Percentiles rank a stretch among this genome's conserved stretches.
These are phyloP conservation scores for Arthrinium phaeospermum DNA, from an alignment of 2,329 filamentous ascomycete species.

Conservation along the genomic window DNA sequence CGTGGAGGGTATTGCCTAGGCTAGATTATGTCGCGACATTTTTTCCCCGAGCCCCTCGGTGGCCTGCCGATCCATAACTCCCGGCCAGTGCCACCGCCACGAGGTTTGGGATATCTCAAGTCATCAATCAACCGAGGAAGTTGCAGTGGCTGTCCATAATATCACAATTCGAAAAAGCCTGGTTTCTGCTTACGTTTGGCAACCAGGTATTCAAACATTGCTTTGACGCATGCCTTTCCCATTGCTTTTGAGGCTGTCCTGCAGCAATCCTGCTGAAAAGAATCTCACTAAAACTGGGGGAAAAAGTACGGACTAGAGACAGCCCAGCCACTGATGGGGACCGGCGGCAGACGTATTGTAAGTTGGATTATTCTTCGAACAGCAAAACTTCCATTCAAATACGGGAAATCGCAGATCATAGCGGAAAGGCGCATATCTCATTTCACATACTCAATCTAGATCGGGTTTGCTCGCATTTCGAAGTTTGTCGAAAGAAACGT, in stretches of 20 bases:
- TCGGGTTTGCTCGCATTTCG: conserved; percentile 15
- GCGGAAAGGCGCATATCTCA: conserved; percentile 14
- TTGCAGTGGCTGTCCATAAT: not conserved
- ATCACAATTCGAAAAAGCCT: not conserved
- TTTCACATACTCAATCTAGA: not conserved
- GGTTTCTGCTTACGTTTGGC: not conserved
- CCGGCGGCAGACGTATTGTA: not conserved
- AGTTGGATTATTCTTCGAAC: not conserved
- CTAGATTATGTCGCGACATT: not conserved
- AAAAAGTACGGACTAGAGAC: not conserved
- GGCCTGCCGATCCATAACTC: not conserved
- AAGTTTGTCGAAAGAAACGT: conserved; percentile 19
- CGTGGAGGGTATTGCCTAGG: not conserved
- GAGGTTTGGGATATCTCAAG: not conserved
- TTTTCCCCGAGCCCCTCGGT: conserved; percentile 2
- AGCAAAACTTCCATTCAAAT: not conserved
- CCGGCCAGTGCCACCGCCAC: conserved; percentile 9
- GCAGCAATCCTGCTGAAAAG: not conserved
- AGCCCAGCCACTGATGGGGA: not conserved
- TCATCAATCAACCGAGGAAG: not conserved
- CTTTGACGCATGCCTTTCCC: not conserved
- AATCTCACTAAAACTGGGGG: not conserved
- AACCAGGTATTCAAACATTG: not conserved
- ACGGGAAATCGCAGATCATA: conserved; percentile 14
- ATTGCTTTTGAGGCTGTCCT: not conserved